Percentiles rank a stretch among this genome's conserved stretches.
Conservation (phyloP, 306 rosid species). For the Sophora flavescens region DNA sequence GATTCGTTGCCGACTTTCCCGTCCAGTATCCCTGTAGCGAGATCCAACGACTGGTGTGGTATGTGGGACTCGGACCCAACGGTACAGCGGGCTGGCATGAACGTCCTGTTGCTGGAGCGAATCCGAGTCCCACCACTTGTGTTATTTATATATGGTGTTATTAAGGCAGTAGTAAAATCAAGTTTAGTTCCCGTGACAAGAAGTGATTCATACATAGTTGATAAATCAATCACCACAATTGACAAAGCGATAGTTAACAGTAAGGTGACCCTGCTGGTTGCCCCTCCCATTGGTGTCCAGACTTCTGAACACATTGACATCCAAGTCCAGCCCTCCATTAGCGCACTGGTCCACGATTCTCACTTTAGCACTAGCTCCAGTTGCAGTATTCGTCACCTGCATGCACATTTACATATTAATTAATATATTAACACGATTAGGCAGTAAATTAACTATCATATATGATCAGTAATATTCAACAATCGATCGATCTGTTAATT, state of each 20-base stretch:
- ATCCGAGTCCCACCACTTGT: too few species aligned
- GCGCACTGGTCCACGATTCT: conserved; percentile 71
- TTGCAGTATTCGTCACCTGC: conserved; percentile 53
- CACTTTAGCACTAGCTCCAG: conserved; percentile 51
- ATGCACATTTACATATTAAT: not conserved
- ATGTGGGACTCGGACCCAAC: too few species aligned
- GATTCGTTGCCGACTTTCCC: too few species aligned
- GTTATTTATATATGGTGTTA: not conserved
- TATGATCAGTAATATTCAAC: not conserved
- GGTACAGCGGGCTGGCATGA: too few species aligned
- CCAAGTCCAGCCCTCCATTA: conserved; percentile 71
- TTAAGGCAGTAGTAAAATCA: not conserved
- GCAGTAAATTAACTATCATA: too few species aligned
- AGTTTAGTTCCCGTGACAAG: not conserved
- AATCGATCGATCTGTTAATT: too few species aligned
- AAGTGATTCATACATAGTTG: not conserved
- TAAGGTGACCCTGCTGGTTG: conserved; percentile 50
- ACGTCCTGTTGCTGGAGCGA: too few species aligned
- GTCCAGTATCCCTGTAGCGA: too few species aligned
- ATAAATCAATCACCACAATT: conserved; percentile 39
- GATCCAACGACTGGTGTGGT: too few species aligned
- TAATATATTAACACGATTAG: not conserved
- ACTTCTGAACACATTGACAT: conserved; percentile 52
- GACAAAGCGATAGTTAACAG: conserved; percentile 52
- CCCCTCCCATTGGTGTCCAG: conserved; percentile 60